Evolutionary conservation across 163 green algal species (phyloP).

Genomic region (Prototheca cutis): DNA sequence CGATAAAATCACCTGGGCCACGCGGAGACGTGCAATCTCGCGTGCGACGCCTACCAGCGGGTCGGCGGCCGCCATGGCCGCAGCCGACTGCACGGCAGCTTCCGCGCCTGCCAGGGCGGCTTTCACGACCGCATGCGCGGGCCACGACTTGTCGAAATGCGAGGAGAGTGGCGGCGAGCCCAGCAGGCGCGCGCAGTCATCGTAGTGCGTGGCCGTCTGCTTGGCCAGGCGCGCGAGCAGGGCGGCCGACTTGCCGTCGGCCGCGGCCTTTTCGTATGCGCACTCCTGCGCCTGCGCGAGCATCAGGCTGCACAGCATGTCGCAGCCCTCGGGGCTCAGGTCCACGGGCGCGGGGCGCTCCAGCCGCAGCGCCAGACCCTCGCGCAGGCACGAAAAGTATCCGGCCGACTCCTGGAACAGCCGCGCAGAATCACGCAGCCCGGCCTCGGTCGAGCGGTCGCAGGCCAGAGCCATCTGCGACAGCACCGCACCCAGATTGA

Average conservation of each 20-base stretch:
- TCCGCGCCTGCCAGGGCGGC: conserved; percentile 48
- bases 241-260: conserved; percentile 60
- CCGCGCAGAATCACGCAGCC: conserved; percentile 67
- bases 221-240: conserved; percentile 61
- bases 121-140: conserved; percentile 37
- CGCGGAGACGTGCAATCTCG: conserved; percentile 38
- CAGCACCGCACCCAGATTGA: conserved; percentile 76
- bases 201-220: conserved; percentile 57
- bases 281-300: conserved; percentile 82
- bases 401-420: conserved; percentile 81
- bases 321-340: conserved; percentile 58
- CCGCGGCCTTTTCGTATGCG: conserved; percentile 62
- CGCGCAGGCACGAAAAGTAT: conserved; percentile 55
- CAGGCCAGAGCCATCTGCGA: conserved; percentile 58
- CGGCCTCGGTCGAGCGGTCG: conserved; percentile 56
- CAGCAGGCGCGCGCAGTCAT: conserved; percentile 37
- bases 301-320: conserved; percentile 87
- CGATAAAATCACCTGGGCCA: conserved; percentile 3
- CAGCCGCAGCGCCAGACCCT: conserved; percentile 49
- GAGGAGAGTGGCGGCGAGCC: not conserved
- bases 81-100: conserved; percentile 40
- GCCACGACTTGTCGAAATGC: conserved; percentile 53
- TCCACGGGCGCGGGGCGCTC: conserved; percentile 65
- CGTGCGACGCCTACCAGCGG: conserved; percentile 39
- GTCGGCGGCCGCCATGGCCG: conserved; percentile 38